Base-by-base conservation (phyloP, 257 asterid species). In the Voacanga thouarsii region DNA sequence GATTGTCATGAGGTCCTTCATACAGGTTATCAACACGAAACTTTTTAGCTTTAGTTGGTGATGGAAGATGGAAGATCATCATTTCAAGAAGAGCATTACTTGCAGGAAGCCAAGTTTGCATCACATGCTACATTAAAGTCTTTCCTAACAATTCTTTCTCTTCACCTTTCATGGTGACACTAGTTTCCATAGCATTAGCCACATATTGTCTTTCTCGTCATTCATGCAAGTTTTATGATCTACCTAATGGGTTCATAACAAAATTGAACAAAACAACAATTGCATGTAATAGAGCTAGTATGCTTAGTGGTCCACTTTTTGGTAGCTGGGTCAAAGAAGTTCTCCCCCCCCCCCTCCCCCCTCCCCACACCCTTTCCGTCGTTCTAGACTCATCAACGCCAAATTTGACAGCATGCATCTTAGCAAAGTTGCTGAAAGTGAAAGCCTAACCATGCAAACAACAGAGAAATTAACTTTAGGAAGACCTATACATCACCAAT, bases 291-390 rank as follows among this genome's bases (percentile, higher is more conserved):
- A 1, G 84, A 51, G 0, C 89, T 87, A 8, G 70, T 61, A 77
- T 81, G 80, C 77, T 85, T 85, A 69, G 14, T 78, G 11, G 84
- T 83, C 89, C 89, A 85, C 77, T 85, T 85, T 47, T 75, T 83
- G 76, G 86, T 78, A 66, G 78, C 86, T 56, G 85, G 84, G 81
- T 78, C 88, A 6, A 78, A 84, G 74, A 80, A 85, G 26, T 80
- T 85, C 77, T 85, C 88, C 0, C n/a, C n/a, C n/a, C n/a, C n/a
- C n/a, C n/a, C n/a, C n/a, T n/a, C n/a, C n/a, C n/a, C n/a, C n/a
- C n/a, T n/a, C 88, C 88, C 89, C 89, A 80, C n/a, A 85, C 83
- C 50, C 89, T 85, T 49, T 85, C 89, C 87, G 80, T 85, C 86
- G 80, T 83, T 24, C 82, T 85, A 7, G 80, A 57, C 77, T 82